Percentiles rank a stretch among this genome's conserved stretches.
These are phyloP conservation scores for Anisodus acutangulus DNA, from an alignment of 257 asterid species.

Conservation along the genomic window DNA sequence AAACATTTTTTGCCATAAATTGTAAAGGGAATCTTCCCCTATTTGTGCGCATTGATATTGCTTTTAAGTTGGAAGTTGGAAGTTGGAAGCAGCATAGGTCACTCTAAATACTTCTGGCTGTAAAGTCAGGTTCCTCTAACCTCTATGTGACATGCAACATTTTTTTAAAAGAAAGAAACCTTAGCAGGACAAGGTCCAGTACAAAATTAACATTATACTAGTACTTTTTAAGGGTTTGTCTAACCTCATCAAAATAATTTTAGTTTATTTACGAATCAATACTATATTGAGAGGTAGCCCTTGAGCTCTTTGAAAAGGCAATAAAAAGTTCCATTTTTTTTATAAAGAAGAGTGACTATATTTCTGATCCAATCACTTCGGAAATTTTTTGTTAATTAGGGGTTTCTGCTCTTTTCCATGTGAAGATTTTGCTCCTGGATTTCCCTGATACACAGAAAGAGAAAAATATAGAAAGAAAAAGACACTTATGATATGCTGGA, in stretches of 20 bases:
- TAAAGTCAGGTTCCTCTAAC: background rate
- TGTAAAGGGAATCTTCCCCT: slow-evolving; percentile 1
- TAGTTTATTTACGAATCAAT: background rate
- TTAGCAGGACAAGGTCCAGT: background rate
- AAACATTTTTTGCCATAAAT: background rate
- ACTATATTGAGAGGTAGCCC: background rate
- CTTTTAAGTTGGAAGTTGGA: slow-evolving; percentile 22
- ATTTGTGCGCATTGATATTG: background rate
- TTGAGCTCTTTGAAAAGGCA: slow-evolving; percentile 14
- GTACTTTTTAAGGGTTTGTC: no score
- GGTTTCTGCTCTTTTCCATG: background rate
- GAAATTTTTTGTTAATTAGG: background rate
- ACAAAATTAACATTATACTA: no score
- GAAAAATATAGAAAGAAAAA: no score
- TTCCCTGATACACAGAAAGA: no score
- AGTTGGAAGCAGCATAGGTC: slow-evolving; percentile 24
- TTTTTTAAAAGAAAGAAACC: background rate
- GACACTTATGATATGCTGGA: no score
- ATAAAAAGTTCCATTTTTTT: background rate
- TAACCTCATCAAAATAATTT: background rate
- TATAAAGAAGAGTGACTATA: background rate
- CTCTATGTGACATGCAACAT: background rate
- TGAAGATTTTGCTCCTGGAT: no score
- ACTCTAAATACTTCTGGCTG: background rate
- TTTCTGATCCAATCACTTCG: background rate